phyloP scores from a whole-genome alignment of 129 eudicot species.

The Helichrysum umbraculigerum region DNA sequence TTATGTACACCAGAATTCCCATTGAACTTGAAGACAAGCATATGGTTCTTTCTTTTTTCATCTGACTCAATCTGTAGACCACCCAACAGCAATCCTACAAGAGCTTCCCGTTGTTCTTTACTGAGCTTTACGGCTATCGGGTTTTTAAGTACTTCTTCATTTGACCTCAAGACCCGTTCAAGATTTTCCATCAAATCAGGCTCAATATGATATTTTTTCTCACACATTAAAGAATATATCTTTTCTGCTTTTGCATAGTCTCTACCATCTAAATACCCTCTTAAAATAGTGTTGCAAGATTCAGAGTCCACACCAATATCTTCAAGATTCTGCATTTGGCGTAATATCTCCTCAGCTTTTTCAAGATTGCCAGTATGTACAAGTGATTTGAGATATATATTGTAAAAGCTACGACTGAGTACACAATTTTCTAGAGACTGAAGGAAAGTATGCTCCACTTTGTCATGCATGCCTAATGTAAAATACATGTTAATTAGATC shows the following conservation, averaged over 20 bases:
- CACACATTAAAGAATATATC: slow-evolving; percentile 58
- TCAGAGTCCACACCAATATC: slow-evolving; percentile 59
- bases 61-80: slow-evolving; percentile 62
- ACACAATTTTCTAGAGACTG: slow-evolving; percentile 56
- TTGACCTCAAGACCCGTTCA: slow-evolving; percentile 50
- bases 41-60: slow-evolving; percentile 52
- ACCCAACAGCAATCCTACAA: slow-evolving; percentile 79
- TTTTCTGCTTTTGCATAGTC: slow-evolving; percentile 60
- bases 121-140: slow-evolving; percentile 56
- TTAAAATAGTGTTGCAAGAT: slow-evolving; percentile 69
- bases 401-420: slow-evolving; percentile 56
- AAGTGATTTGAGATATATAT: slow-evolving; percentile 68
- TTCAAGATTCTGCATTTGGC: slow-evolving; percentile 68
- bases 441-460: slow-evolving; percentile 58
- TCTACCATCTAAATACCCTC: slow-evolving; percentile 56
- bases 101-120: slow-evolving; percentile 77
- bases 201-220: slow-evolving; percentile 67
- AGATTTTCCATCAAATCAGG: slow-evolving; percentile 60
- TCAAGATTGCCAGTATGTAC: slow-evolving; percentile 54
- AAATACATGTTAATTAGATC: slow-evolving; percentile 61
- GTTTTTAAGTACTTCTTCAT: slow-evolving; percentile 44
- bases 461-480: slow-evolving; percentile 57
- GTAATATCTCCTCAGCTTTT: slow-evolving; percentile 72
- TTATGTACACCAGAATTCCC: slow-evolving; percentile 51
- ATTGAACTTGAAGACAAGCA: slow-evolving; percentile 54